These are phyloP conservation scores for Lipomyces yamanashiensis DNA, from an alignment of 805 yeast species.

Conservation along the genomic window DNA sequence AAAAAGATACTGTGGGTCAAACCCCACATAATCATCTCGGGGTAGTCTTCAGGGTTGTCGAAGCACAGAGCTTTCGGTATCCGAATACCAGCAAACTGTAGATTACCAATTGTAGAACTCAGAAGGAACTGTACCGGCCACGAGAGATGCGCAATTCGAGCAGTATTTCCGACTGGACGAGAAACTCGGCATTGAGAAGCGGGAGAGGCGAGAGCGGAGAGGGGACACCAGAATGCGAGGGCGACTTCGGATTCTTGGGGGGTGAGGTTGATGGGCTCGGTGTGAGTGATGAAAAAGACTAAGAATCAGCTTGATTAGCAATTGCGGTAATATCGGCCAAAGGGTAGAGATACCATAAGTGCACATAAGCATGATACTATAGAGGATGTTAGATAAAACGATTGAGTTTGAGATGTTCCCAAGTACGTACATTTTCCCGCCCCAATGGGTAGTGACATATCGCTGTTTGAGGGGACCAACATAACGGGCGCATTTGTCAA, in stretches of 20 bases:
- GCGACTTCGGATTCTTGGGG: conserved; percentile 47
- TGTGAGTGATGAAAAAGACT: conserved; percentile 42
- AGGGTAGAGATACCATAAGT: conserved; percentile 40
- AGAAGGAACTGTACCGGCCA: background rate
- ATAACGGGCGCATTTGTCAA: conserved; percentile 39
- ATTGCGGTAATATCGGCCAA: background rate
- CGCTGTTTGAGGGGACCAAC: conserved; percentile 47
- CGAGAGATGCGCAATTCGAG: background rate
- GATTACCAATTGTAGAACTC: conserved; percentile 6
- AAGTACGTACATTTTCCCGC: conserved; percentile 36
- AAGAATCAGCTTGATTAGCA: background rate
- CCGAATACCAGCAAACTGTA: conserved; percentile 19
- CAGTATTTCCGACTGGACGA: conserved; percentile 37
- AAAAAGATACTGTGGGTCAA: conserved; percentile 45
- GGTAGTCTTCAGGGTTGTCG: conserved; percentile 1
- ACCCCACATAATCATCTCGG: conserved; percentile 45
- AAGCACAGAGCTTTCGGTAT: conserved; percentile 1
- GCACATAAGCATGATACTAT: conserved; percentile 44
- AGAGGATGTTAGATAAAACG: background rate
- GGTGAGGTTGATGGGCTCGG: conserved; percentile 32
- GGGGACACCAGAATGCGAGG: conserved; percentile 47
- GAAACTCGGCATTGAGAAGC: conserved; percentile 27
- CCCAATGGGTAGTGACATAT: conserved; percentile 45
- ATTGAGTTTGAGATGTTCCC: background rate
- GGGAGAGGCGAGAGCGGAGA: conserved; percentile 39